Percentiles rank a stretch among this genome's conserved stretches.
Conservation (phyloP, 2,329 filamentous ascomycete species). For the Cryphonectria naterciae region DNA sequence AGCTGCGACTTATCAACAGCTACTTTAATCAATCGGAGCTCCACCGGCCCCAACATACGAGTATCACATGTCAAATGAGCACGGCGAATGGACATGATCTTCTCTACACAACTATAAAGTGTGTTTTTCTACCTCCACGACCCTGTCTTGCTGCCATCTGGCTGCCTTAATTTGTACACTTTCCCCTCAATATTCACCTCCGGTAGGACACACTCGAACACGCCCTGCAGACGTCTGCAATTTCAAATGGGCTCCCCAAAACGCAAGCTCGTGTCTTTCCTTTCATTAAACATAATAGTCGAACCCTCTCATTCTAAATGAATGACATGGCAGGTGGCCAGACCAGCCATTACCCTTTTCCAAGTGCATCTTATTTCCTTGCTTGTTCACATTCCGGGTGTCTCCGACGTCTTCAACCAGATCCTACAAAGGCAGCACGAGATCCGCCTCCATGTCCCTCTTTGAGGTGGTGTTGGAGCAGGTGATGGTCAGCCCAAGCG, state of each 20-base stretch:
- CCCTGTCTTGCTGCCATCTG: not conserved
- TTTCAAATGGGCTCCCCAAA: not conserved
- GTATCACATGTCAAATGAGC: not conserved
- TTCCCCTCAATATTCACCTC: not conserved
- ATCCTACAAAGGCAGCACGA: not conserved
- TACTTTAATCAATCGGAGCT: not conserved
- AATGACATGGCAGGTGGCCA: not conserved
- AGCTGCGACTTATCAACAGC: not conserved
- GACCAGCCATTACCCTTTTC: not conserved
- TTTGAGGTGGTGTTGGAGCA: conserved; percentile 20
- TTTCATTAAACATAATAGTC: conserved; percentile 1
- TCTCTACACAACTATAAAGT: conserved; percentile 1
- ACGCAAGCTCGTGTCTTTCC: conserved; percentile 7
- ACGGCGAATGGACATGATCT: not conserved
- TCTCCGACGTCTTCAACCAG: not conserved
- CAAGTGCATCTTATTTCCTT: not conserved
- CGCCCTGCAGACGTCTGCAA: not conserved
- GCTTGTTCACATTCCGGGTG: not conserved
- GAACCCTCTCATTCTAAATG: not conserved
- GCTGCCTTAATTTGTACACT: not conserved
- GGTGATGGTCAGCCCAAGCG: conserved; percentile 20
- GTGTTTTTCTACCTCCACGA: not conserved
- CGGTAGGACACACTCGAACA: not conserved
- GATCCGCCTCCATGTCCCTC: not conserved
- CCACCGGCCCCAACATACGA: not conserved